A percentile compares a stretch with the other conserved stretches of the same genome.
Conservation (phyloP, 495 filamentous ascomycete species). For the Aspergillus egyptiacus region DNA sequence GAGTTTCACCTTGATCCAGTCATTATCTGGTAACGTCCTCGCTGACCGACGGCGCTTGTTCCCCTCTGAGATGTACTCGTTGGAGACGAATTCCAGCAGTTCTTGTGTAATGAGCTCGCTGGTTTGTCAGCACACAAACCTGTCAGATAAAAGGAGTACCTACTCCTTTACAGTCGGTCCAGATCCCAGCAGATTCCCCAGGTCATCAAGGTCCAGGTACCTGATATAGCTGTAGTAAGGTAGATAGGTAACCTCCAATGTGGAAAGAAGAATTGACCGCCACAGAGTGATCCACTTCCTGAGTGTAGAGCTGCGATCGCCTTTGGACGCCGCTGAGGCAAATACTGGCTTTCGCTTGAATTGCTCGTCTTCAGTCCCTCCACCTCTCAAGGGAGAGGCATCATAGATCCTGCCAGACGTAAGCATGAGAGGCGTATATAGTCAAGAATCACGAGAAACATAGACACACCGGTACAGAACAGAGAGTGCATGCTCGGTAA, state of each 20-base stretch:
- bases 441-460: too few species aligned
- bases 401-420: constrained; percentile 29
- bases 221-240: constrained; percentile 67
- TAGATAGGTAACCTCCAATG: constrained; percentile 54
- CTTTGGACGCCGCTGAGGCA: background rate
- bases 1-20: constrained; percentile 15
- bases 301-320: constrained; percentile 19
- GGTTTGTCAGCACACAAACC: constrained; percentile 5
- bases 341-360: constrained; percentile 21
- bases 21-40: constrained; percentile 12
- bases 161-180: constrained; percentile 35
- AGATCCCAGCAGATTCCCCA: constrained; percentile 50
- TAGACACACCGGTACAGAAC: constrained; percentile 59
- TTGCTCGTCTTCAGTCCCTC: constrained; percentile 33
- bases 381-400: constrained; percentile 32
- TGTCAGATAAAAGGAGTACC: background rate
- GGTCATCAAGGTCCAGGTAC: constrained; percentile 54
- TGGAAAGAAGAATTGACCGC: constrained; percentile 64
- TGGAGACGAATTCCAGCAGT: constrained; percentile 32
- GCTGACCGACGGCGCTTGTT: constrained; percentile 24
- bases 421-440: background rate
- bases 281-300: constrained; percentile 57
- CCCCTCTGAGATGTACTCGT: constrained; percentile 16
- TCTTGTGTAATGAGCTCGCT: constrained; percentile 47
- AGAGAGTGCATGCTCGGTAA: constrained; percentile 53